Evolutionary conservation across 306 rosid genomes (phyloP).

Genomic region (Mucuna pruriens): DNA sequence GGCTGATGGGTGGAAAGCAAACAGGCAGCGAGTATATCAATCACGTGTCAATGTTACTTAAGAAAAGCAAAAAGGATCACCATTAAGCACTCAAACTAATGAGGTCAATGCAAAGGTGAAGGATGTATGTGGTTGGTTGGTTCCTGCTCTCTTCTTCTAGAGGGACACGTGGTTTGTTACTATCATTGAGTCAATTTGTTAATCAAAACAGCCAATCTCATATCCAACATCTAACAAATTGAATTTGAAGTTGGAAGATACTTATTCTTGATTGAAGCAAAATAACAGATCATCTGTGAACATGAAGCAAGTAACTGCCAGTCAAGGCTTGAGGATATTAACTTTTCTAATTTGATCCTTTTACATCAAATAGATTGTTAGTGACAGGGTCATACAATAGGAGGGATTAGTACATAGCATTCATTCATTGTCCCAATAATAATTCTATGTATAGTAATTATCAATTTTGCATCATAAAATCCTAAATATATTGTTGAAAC

Average conservation of each 20-base stretch:
- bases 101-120: slow-evolving; percentile 27
- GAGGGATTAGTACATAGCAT: slow-evolving; percentile 28
- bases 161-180: slow-evolving; percentile 23
- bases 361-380: neutral
- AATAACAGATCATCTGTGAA: slow-evolving; percentile 14
- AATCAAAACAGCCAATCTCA: slow-evolving; percentile 12
- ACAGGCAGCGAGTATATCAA: slow-evolving; percentile 59
- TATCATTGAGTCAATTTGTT: slow-evolving; percentile 23
- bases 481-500: neutral
- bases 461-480: slow-evolving; percentile 26
- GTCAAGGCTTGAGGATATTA: slow-evolving; percentile 30
- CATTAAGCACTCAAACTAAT: slow-evolving; percentile 36
- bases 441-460: slow-evolving; percentile 39
- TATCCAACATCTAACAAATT: neutral
- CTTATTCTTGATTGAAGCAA: slow-evolving; percentile 14
- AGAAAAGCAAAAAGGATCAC: slow-evolving; percentile 86
- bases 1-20: slow-evolving; percentile 75
- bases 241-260: slow-evolving; percentile 33
- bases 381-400: slow-evolving; percentile 6
- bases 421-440: neutral
- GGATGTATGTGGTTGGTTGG: neutral
- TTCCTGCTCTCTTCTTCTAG: neutral
- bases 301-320: slow-evolving; percentile 25
- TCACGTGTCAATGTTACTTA: slow-evolving; percentile 76
- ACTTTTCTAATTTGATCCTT: slow-evolving; percentile 18